These are phyloP conservation scores for Potentilla sterilis DNA, from an alignment of 306 rosid species.

Conservation along the genomic window DNA sequence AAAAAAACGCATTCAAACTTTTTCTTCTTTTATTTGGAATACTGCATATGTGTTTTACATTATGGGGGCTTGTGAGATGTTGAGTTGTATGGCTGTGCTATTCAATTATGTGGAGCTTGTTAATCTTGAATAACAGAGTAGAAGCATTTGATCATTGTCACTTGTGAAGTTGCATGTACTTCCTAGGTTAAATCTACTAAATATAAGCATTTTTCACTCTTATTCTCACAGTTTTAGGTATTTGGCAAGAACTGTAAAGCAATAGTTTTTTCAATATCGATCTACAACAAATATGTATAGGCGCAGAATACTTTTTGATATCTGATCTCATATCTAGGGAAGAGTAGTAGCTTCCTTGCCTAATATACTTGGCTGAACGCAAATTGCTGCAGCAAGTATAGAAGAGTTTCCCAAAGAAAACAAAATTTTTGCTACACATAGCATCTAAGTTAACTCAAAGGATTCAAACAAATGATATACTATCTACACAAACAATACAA, in stretches of 20 bases:
- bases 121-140: not conserved
- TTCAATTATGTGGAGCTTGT: not conserved
- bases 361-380: not conserved
- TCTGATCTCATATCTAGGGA: not conserved
- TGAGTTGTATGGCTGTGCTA: not conserved
- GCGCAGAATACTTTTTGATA: not conserved
- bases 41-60: not conserved
- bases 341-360: not conserved
- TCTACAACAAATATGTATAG: not conserved
- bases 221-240: too few relatives aligned
- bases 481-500: not conserved
- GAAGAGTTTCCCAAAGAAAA: not conserved
- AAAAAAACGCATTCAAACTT: not conserved
- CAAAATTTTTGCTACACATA: not conserved
- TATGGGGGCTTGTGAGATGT: not conserved
- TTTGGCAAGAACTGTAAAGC: not conserved
- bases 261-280: not conserved
- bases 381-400: not conserved
- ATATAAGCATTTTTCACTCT: not conserved
- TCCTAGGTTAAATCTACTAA: not conserved
- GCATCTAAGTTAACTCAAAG: not conserved
- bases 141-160: not conserved
- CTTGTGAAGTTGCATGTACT: not conserved
- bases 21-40: not conserved
- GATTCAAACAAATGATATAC: not conserved